Base-by-base conservation (phyloP, 257 asterid genomes). In the Lavandula angustifolia region DNA sequence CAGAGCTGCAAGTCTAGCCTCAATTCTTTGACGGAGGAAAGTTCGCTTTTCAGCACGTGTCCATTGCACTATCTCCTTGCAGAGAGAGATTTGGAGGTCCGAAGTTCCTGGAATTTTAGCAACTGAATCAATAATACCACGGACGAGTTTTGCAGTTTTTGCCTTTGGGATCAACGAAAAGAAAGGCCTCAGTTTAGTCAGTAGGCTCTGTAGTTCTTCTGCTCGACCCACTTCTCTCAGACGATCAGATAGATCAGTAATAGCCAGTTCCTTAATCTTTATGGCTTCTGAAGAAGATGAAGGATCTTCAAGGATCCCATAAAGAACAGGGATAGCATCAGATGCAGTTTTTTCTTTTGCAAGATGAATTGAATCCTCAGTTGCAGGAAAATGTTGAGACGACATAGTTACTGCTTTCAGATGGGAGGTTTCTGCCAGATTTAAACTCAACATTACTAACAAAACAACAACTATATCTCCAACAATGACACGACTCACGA, bases 141-240 rank as follows among this genome's bases (percentile, higher is more conserved):
- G 85, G 31, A 84, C 90, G 7, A 84, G 78, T 69, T 84, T 84
- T n/a, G 90, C 90, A 56, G 90, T 84, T 79, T 84, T 84, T 7
- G 90, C 90, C 68, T 84, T 84, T 4, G 90, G 87, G 65, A 84
- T 84, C 75, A 84, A 73, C 48, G 87, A 69, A 69, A 84, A 84
- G 80, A 76, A 84, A 8, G 90, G 90, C 7, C 82, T 75, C 18
- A 84, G 60, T 54, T 76, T 75, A 6, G 80, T 70, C 2, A 84
- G 71, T 18, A 84, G 85, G 65, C 69, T 66, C 58, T 68, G 76
- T 52, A 84, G 87, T 52, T 84, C 90, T 53, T 72, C 75, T 1
- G 90, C 83, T 60, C 79, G 81, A 41, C 78, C 84, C 67, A 79
- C 80, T 75, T 79, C 80, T 51, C 83, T 76, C 40, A 84, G 85